phyloP scores from a whole-genome alignment of 352 stramenopile genomes.

The Blastocystis sp. region DNA sequence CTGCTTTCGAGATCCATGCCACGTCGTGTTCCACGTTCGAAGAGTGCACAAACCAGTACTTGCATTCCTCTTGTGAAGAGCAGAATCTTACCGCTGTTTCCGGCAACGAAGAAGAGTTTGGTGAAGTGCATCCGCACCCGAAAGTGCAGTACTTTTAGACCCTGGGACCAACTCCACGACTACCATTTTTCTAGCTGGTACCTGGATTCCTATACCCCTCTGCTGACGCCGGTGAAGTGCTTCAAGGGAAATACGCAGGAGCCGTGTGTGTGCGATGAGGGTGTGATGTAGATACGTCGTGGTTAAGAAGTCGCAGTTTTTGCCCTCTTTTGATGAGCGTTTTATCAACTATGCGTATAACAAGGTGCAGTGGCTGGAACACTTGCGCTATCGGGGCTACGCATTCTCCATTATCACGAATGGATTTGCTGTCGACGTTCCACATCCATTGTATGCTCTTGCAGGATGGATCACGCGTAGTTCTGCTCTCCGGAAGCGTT shows the following conservation, averaged over 20 bases:
- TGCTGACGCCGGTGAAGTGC: conserved; percentile 11
- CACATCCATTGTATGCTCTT: conserved; percentile 53
- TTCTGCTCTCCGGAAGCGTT: conserved; percentile 3
- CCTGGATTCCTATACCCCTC: background rate
- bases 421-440: conserved; percentile 63
- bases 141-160: conserved; percentile 10
- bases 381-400: conserved; percentile 64
- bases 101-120: background rate
- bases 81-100: background rate
- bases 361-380: conserved; percentile 64
- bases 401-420: conserved; percentile 62
- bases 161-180: conserved; percentile 32
- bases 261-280: conserved; percentile 60
- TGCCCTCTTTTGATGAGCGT: conserved; percentile 63
- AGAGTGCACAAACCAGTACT: background rate
- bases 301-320: conserved; percentile 38
- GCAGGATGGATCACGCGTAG: background rate
- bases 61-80: background rate
- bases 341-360: conserved; percentile 66
- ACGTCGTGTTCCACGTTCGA: background rate
- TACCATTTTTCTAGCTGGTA: conserved; percentile 22
- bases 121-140: background rate
- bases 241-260: conserved; percentile 57
- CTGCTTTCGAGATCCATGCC: conserved; percentile 32
- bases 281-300: conserved; percentile 62